These are phyloP conservation scores for Alternaria incomplexa DNA, from an alignment of 2,329 filamentous ascomycete genomes.

Conservation along the genomic window DNA sequence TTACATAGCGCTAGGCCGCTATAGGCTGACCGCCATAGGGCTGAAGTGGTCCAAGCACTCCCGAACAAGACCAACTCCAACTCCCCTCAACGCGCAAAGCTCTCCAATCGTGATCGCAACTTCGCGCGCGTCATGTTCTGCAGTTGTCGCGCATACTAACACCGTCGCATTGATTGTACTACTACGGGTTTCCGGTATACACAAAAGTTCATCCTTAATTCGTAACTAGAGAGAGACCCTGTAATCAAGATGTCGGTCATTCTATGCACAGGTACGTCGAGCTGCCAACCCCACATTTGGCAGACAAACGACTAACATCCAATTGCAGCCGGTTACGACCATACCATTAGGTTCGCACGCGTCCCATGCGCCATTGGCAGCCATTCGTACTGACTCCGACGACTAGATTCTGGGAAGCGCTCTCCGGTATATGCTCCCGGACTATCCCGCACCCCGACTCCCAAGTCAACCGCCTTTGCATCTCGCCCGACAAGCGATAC, in stretches of 20 bases:
- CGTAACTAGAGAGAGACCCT: not conserved
- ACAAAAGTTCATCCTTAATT: not conserved
- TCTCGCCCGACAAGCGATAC: constrained; percentile 96
- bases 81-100: constrained; percentile 7
- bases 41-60: constrained; percentile 18
- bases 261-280: constrained; percentile 66
- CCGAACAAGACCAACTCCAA: constrained; percentile 15
- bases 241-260: constrained; percentile 66
- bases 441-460: constrained; percentile 98
- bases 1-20: constrained; percentile 4
- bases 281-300: constrained; percentile 21
- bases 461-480: constrained; percentile 97
- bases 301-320: constrained; percentile 27
- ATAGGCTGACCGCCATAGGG: constrained; percentile 17
- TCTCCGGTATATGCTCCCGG: constrained; percentile 96
- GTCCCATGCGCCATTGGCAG: not conserved
- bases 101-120: constrained; percentile 6
- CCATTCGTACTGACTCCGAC: constrained; percentile 15
- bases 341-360: constrained; percentile 70
- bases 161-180: constrained; percentile 2
- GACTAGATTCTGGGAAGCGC: constrained; percentile 92
- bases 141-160: not conserved
- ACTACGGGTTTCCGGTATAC: not conserved
- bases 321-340: constrained; percentile 70
- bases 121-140: constrained; percentile 9